Evolutionary conservation across 352 stramenopile species (phyloP).

Genomic region (Phytopythium vexans): DNA sequence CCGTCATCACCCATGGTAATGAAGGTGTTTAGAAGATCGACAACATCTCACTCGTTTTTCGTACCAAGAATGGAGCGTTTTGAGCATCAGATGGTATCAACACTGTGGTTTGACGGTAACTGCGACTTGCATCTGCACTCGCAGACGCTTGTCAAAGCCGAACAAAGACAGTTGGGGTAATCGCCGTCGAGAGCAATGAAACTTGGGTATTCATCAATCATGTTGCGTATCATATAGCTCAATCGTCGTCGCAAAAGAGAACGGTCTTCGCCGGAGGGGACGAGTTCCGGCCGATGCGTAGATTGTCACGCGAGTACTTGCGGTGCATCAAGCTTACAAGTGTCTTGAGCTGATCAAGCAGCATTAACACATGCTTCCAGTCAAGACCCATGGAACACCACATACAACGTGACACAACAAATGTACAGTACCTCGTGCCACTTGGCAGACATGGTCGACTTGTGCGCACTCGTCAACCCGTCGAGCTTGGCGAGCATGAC

Average conservation of each 20-base stretch:
- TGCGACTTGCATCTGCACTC: too few relatives aligned
- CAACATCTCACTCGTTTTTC: too few relatives aligned
- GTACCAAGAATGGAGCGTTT: too few relatives aligned
- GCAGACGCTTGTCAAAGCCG: too few relatives aligned
- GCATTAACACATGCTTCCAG: background rate
- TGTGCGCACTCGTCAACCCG: slow-evolving; percentile 61
- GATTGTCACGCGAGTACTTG: slow-evolving; percentile 82
- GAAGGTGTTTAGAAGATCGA: too few relatives aligned
- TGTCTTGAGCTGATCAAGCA: slow-evolving; percentile 56
- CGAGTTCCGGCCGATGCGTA: slow-evolving; percentile 51
- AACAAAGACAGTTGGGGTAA: too few relatives aligned
- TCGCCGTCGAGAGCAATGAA: too few relatives aligned
- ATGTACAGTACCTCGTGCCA: slow-evolving; percentile 63
- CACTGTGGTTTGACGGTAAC: too few relatives aligned
- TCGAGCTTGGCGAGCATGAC: slow-evolving; percentile 74
- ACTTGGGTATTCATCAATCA: too few relatives aligned
- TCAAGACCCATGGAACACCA: background rate
- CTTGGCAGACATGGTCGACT: slow-evolving; percentile 77
- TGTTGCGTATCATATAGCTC: background rate
- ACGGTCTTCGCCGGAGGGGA: slow-evolving; percentile 36
- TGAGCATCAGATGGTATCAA: too few relatives aligned
- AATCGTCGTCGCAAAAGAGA: slow-evolving; percentile 38
- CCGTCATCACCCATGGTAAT: too few relatives aligned
- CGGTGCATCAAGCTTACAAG: slow-evolving; percentile 81
- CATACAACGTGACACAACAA: background rate